Conservation (phyloP, 2,329 filamentous ascomycete genomes). For the Calonectria hongkongensis region DNA sequence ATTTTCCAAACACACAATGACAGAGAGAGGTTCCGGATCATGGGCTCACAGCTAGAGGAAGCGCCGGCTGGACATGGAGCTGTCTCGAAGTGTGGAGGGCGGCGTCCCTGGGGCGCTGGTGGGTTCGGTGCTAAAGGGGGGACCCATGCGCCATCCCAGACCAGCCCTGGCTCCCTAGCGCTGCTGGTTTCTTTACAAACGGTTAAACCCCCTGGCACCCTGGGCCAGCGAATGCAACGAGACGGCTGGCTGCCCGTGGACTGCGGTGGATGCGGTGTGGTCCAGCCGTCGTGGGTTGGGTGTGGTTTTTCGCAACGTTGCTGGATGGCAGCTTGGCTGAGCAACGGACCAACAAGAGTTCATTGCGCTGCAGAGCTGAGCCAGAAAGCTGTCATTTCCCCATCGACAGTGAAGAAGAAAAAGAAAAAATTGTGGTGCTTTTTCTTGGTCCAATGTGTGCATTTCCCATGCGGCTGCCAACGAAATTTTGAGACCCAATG, state of each 20-base stretch:
- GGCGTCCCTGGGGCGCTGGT: constrained; percentile 42
- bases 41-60: constrained; percentile 49
- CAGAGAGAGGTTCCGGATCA: constrained; percentile 50
- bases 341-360: constrained; percentile 23
- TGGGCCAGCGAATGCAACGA: constrained; percentile 38
- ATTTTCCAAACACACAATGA: constrained; percentile 49
- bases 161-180: constrained; percentile 42
- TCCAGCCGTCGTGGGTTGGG: constrained; percentile 32
- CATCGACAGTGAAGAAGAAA: no score
- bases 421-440: background rate
- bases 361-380: background rate
- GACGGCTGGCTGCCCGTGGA: constrained; percentile 45
- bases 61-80: constrained; percentile 56
- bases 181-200: constrained; percentile 46
- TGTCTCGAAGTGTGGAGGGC: constrained; percentile 59
- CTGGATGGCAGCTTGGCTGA: constrained; percentile 29
- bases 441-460: background rate
- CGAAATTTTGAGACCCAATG: constrained; percentile 16
- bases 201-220: constrained; percentile 36
- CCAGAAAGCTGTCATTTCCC: background rate
- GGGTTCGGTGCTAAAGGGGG: constrained; percentile 51
- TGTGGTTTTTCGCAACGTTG: constrained; percentile 29
- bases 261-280: constrained; percentile 56
- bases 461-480: background rate
- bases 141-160: constrained; percentile 49